phyloP scores from a whole-genome alignment of 306 rosid genomes.

The Glycyrrhiza uralensis region DNA sequence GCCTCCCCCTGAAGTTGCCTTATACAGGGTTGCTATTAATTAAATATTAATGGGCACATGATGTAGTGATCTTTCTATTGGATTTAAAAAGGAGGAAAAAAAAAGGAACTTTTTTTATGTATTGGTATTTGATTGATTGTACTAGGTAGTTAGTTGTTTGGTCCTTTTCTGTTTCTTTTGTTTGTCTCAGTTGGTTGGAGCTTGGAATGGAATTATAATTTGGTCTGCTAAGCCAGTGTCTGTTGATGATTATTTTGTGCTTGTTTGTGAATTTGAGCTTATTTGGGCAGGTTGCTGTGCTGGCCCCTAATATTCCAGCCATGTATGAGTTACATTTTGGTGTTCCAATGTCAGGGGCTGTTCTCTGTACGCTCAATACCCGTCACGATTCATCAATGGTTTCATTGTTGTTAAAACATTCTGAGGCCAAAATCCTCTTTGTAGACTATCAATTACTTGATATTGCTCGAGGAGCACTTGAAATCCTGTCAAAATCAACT shows the following conservation, averaged over 20 bases:
- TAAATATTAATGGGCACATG: too few relatives aligned
- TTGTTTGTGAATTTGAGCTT: not conserved
- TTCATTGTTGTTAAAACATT: constrained; percentile 51
- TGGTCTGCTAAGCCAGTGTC: not conserved
- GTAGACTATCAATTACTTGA: constrained; percentile 57
- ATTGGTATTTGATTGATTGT: too few relatives aligned
- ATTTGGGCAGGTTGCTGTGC: constrained; percentile 67
- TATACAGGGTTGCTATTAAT: too few relatives aligned
- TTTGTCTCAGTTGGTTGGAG: too few relatives aligned
- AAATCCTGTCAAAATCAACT: constrained; percentile 39
- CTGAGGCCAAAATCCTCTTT: constrained; percentile 67
- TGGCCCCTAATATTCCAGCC: constrained; percentile 76
- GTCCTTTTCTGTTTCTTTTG: too few relatives aligned
- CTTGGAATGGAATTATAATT: too few relatives aligned
- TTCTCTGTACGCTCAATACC: constrained; percentile 68
- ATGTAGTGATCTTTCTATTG: too few relatives aligned
- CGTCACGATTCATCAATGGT: constrained; percentile 69
- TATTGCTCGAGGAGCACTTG: constrained; percentile 58
- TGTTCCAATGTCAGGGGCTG: constrained; percentile 86
- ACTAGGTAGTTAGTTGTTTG: too few relatives aligned
- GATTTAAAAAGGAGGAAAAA: too few relatives aligned
- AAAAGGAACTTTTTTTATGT: too few relatives aligned
- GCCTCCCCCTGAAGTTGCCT: not conserved
- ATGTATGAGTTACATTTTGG: constrained; percentile 88
- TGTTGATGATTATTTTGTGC: not conserved